These are phyloP conservation scores for Peziza echinospora DNA, from an alignment of 495 filamentous ascomycete genomes.

Conservation along the genomic window DNA sequence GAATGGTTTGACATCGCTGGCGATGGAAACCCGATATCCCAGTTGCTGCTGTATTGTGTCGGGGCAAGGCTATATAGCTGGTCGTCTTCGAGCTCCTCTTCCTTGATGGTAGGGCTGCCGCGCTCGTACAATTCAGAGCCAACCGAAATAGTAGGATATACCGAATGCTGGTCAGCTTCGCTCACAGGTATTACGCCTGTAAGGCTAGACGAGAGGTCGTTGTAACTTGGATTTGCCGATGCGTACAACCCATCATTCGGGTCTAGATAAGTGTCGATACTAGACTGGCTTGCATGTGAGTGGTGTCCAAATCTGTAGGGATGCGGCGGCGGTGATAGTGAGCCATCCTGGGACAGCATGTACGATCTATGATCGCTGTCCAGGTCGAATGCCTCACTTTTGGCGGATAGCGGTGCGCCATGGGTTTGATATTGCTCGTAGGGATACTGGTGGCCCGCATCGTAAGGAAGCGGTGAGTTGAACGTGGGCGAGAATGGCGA, in stretches of 20 bases:
- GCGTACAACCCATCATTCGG: not conserved
- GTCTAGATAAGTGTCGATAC: not conserved
- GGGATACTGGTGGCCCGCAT: not conserved
- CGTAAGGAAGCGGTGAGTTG: not conserved
- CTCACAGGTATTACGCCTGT: not conserved
- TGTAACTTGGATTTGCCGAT: not conserved
- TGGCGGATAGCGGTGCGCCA: not conserved
- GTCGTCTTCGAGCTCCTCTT: slow-evolving; percentile 22
- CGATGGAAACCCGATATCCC: slow-evolving; percentile 9
- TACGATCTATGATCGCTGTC: not conserved
- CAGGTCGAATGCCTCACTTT: not conserved
- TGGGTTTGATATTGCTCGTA: not conserved
- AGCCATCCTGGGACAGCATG: not conserved
- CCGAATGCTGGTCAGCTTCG: not conserved
- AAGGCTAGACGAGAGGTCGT: not conserved
- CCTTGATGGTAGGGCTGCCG: slow-evolving; percentile 8
- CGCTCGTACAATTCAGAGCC: not conserved
- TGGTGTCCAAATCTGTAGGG: not conserved
- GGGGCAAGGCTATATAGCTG: slow-evolving; percentile 36
- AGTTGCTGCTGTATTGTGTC: not conserved
- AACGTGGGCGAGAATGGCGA: not conserved
- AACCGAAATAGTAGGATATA: not conserved
- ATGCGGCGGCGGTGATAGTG: not conserved
- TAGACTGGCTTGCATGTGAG: not conserved
- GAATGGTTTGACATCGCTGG: slow-evolving; percentile 13